Conservation (phyloP, 2,329 filamentous ascomycete species). For the Rhynchosporium secalis region DNA sequence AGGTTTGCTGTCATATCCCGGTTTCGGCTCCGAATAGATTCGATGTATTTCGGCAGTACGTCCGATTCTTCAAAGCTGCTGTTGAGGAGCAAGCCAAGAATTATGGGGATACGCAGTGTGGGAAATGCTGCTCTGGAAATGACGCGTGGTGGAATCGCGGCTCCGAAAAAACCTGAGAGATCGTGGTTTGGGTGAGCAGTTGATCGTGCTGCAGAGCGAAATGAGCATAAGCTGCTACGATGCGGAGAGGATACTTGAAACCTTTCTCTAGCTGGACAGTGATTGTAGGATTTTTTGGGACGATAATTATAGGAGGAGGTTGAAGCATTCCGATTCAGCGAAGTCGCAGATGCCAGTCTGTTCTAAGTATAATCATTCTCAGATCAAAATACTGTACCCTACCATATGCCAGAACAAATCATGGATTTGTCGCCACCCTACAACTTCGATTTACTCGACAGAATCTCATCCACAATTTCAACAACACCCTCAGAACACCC, state of each 20-base stretch:
- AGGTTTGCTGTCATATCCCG: conserved; percentile 12
- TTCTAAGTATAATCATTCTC: too few species aligned
- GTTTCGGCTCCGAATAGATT: conserved; percentile 1
- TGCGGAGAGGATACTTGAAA: not conserved
- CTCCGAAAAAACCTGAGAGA: conserved; percentile 15
- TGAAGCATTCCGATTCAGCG: not conserved
- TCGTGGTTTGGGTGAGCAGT: conserved; percentile 11
- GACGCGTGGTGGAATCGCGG: conserved; percentile 13
- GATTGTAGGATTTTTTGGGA: conserved; percentile 10
- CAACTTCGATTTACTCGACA: conserved; percentile 28
- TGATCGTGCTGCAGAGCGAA: not conserved
- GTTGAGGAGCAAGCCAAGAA: conserved; percentile 4
- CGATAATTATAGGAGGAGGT: conserved; percentile 6
- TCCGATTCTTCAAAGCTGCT: not conserved
- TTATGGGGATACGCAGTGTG: not conserved
- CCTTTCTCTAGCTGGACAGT: conserved; percentile 17
- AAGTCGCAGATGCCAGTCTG: not conserved
- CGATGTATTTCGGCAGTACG: conserved; percentile 9
- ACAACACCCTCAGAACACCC: conserved; percentile 69
- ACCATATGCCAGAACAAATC: not conserved
- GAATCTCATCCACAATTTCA: conserved; percentile 60
- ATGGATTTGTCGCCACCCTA: conserved; percentile 6
- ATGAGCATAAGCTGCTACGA: conserved; percentile 4
- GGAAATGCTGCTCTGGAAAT: conserved; percentile 13
- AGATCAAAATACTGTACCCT: too few species aligned